phyloP scores from a whole-genome alignment of 169 alveolate genomes.

The Plasmodium billcollinsi region DNA sequence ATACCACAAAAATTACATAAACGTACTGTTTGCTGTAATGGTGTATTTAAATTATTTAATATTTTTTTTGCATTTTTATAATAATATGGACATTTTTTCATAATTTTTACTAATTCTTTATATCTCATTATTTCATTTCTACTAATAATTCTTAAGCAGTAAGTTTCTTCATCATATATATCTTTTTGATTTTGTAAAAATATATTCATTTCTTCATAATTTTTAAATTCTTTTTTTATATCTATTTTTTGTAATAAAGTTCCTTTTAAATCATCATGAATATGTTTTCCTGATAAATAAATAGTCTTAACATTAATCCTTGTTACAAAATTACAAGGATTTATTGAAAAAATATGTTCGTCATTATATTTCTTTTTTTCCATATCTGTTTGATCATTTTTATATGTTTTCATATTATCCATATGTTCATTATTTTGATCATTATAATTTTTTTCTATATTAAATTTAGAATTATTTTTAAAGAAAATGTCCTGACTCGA shows the following conservation, averaged over 20 bases:
- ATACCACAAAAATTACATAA: slow-evolving; percentile 46
- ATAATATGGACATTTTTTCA: slow-evolving; percentile 59
- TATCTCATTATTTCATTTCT: slow-evolving; percentile 73
- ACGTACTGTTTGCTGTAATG: slow-evolving; percentile 66
- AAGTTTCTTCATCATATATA: slow-evolving; percentile 20
- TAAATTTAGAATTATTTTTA: background rate
- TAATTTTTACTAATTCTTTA: slow-evolving; percentile 56
- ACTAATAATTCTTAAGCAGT: slow-evolving; percentile 34
- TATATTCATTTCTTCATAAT: background rate
- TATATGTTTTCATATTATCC: background rate
- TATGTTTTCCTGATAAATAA: slow-evolving; percentile 22
- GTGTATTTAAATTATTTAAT: slow-evolving; percentile 19
- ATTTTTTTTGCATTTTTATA: slow-evolving; percentile 57
- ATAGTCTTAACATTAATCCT: slow-evolving; percentile 65
- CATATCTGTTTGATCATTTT: too few species aligned
- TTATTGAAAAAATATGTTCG: slow-evolving; percentile 22
- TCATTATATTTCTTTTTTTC: background rate
- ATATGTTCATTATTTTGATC: background rate
- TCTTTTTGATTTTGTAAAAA: background rate
- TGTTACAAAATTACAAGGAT: slow-evolving; percentile 74
- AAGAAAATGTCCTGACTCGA: background rate
- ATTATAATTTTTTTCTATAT: background rate
- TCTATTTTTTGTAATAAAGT: background rate
- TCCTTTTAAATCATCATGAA: slow-evolving; percentile 7
- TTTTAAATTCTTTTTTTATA: background rate